Evolutionary conservation across 345 rosid genomes (phyloP).

Genomic region (Brassica incana): DNA sequence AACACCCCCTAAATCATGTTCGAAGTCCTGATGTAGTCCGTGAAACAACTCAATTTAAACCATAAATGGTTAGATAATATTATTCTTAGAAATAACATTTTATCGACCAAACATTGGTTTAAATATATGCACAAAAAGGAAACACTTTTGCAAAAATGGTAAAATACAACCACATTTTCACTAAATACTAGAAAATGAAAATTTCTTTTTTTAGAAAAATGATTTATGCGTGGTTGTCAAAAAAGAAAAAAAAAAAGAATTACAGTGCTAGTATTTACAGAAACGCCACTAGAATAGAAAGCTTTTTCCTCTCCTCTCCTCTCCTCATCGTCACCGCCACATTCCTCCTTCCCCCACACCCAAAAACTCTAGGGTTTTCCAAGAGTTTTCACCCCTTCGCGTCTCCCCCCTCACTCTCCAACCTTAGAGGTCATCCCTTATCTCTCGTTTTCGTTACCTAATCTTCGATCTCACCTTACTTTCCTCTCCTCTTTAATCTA

Average conservation of each 20-base stretch:
- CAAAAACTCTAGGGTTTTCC: slow-evolving; percentile 33
- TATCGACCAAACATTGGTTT: no score
- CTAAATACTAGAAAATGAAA: not conserved
- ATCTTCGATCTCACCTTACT: not conserved
- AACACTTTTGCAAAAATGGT: not conserved
- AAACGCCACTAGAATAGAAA: slow-evolving; percentile 21
- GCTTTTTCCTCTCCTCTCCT: slow-evolving; percentile 14
- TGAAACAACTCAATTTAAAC: no score
- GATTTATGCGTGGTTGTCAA: not conserved
- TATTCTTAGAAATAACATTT: no score
- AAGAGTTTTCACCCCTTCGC: slow-evolving; percentile 28
- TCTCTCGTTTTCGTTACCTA: slow-evolving; percentile 12
- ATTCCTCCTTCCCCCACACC: not conserved
- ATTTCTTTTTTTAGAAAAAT: no score
- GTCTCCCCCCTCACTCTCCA: slow-evolving; percentile 1
- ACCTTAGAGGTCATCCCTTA: slow-evolving; percentile 14
- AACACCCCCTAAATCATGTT: no score
- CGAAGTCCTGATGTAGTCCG: no score
- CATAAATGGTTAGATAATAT: no score
- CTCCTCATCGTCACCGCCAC: slow-evolving; percentile 34
- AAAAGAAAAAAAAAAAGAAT: not conserved
- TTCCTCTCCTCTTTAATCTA: not conserved
- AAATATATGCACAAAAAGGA: no score
- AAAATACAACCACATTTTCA: not conserved
- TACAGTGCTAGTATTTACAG: slow-evolving; percentile 2